Conservation (phyloP, 495 filamentous ascomycete species). For the Penicillium fimorum region DNA sequence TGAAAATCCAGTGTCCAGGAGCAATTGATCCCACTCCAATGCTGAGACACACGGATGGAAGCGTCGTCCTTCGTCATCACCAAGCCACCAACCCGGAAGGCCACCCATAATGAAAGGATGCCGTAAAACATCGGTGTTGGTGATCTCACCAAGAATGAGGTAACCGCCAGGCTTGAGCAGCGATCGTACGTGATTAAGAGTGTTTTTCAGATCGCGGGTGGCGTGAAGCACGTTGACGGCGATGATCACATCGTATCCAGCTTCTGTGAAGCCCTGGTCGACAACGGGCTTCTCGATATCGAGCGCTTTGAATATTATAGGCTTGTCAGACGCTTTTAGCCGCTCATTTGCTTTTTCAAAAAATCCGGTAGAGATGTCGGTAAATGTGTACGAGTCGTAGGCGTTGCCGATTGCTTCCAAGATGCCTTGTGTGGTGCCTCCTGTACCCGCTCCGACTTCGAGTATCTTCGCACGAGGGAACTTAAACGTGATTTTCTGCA, state of each 20-base stretch:
- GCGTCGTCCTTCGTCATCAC: slow-evolving; percentile 15
- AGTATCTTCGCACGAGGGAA: background rate
- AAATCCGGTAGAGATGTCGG: slow-evolving; percentile 49
- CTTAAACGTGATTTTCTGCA: too few species aligned
- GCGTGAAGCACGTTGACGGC: slow-evolving; percentile 23
- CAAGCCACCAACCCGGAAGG: slow-evolving; percentile 30
- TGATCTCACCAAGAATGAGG: slow-evolving; percentile 34
- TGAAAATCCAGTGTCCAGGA: too few species aligned
- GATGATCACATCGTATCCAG: slow-evolving; percentile 36
- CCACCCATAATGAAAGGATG: slow-evolving; percentile 13
- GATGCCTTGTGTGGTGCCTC: slow-evolving; percentile 40
- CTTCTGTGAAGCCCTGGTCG: slow-evolving; percentile 40
- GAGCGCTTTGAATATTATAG: too few species aligned
- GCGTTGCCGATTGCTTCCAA: slow-evolving; percentile 1
- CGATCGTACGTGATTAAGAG: slow-evolving; percentile 2
- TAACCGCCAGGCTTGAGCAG: slow-evolving; percentile 37
- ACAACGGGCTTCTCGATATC: slow-evolving; percentile 36
- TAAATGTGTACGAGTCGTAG: slow-evolving; percentile 44
- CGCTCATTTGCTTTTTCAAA: slow-evolving; percentile 30
- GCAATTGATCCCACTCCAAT: too few species aligned
- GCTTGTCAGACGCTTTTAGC: slow-evolving; percentile 18
- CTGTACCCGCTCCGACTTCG: slow-evolving; percentile 25
- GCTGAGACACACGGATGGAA: background rate
- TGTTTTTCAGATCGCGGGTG: slow-evolving; percentile 12
- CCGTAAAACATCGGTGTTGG: slow-evolving; percentile 30